Evolutionary conservation across 176 grass and related monocot species (phyloP), one percentile per base, ranked within the genome.

Genomic region (Rhynchospora tenuis): DNA sequence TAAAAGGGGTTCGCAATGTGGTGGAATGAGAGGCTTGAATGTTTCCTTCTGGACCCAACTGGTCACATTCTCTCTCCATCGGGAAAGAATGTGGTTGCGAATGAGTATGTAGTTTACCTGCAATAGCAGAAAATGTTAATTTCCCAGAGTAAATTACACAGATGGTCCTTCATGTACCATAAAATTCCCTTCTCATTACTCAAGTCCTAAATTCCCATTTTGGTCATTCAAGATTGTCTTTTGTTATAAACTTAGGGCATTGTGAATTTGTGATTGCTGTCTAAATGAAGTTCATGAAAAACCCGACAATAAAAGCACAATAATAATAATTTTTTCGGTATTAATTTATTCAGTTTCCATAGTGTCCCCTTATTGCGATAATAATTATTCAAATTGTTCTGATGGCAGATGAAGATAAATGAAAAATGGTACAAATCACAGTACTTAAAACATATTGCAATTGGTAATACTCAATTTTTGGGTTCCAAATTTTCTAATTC

Each of bases 51-150:
- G 69, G 1, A 95, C 78, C 96, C 91, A 99, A 27, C 67, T 89
- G 27, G 86, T 87, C 79, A 89, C 92, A 59, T 92, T 88, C 89
- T 99, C 96, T 26, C 93, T 84, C 96, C 96, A 99, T 85, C 72
- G 59, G 55, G 81, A 84, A 76, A 99, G 88, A 55, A 92, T 90
- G 83, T 99, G 96, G 86, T 99, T 99, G 56, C 93, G 93, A 64
- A 99, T 93, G 74, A 99, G 93, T 80, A 99, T 95, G 86, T 99
- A 95, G 73, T 99, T 99, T 33, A 99, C 96, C 92, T 79, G 76
- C 28, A 60, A 5, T 33, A 31, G 26, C 51, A 58, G 24, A 9
- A 24, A 14, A 52, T 19, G 52, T 77, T 52, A 77, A 20, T 55
- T 54, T 77, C 10, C n/a, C 10, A 64, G 20, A 26, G n/a, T 24